phyloP scores from a whole-genome alignment of 345 rosid genomes.

The Trapa incisa region DNA sequence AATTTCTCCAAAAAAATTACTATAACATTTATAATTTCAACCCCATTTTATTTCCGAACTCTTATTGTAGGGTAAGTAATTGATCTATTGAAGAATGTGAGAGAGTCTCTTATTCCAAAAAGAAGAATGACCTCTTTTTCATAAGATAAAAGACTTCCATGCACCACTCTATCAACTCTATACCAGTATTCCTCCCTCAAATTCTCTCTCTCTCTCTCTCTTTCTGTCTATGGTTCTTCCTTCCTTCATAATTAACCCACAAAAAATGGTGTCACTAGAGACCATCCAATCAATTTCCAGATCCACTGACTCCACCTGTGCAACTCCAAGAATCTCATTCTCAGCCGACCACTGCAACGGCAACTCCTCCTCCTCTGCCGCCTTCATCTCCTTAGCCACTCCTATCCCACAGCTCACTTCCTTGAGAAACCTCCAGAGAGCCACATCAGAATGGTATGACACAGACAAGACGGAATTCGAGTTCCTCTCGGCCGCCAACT shows the following conservation, averaged over 20 bases:
- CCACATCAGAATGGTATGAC: constrained; percentile 12
- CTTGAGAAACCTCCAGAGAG: background rate
- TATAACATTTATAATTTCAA: no score
- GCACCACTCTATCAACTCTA: background rate
- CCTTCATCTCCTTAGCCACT: constrained; percentile 44
- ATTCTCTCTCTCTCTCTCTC: background rate
- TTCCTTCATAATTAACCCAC: background rate
- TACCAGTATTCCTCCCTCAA: no score
- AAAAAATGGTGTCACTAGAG: constrained; percentile 45
- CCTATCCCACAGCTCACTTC: constrained; percentile 20
- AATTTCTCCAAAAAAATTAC: no score
- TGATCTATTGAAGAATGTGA: no score
- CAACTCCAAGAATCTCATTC: constrained; percentile 78
- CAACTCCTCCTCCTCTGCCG: constrained; percentile 28
- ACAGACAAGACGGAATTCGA: constrained; percentile 39
- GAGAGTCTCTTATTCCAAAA: background rate
- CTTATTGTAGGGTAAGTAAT: no score
- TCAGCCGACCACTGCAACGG: constrained; percentile 33
- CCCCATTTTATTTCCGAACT: no score
- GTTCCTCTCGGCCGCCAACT: constrained; percentile 52
- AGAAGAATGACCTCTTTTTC: background rate
- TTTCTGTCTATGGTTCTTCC: constrained; percentile 1
- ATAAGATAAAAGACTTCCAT: background rate
- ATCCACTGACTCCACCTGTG: constrained; percentile 22
- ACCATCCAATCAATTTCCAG: constrained; percentile 25